Conservation (phyloP, 441 rosid species). For the Croton setiger region DNA sequence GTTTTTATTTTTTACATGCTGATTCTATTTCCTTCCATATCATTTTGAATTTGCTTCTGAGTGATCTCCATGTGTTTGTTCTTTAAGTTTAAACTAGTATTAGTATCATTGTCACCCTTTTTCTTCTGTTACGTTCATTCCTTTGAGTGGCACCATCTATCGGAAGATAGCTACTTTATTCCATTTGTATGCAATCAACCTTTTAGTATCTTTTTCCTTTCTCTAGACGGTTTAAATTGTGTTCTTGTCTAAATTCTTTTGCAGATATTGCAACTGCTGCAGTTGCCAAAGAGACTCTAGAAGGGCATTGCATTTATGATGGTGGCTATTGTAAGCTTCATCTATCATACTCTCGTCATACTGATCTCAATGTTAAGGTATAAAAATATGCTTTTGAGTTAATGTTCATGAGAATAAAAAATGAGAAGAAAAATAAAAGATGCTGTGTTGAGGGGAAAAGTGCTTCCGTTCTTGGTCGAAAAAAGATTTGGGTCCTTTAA, state of each 20-base stretch:
- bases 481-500: constrained; percentile 35
- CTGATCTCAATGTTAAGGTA: constrained; percentile 99
- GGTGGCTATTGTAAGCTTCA: constrained; percentile 99
- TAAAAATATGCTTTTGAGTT: constrained; percentile 65
- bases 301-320: constrained; percentile 99
- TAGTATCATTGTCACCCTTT: neutral
- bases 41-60: constrained; percentile 2
- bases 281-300: constrained; percentile 87
- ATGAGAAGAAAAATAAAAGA: constrained; percentile 27
- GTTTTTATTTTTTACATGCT: neutral
- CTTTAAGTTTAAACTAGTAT: neutral
- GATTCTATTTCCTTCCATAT: neutral
- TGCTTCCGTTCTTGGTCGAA: constrained; percentile 38
- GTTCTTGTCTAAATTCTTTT: constrained; percentile 25
- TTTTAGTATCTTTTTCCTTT: neutral
- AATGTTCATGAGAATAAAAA: constrained; percentile 41
- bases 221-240: neutral
- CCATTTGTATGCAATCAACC: neutral
- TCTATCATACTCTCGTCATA: constrained; percentile 99
- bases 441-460: constrained; percentile 38
- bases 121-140: neutral
- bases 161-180: neutral
- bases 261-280: constrained; percentile 84
- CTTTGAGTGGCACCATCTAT: neutral
- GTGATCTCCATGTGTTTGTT: neutral